Conservation (phyloP, 768 basidiomycete genomes). For the Tricholoma matsutake region DNA sequence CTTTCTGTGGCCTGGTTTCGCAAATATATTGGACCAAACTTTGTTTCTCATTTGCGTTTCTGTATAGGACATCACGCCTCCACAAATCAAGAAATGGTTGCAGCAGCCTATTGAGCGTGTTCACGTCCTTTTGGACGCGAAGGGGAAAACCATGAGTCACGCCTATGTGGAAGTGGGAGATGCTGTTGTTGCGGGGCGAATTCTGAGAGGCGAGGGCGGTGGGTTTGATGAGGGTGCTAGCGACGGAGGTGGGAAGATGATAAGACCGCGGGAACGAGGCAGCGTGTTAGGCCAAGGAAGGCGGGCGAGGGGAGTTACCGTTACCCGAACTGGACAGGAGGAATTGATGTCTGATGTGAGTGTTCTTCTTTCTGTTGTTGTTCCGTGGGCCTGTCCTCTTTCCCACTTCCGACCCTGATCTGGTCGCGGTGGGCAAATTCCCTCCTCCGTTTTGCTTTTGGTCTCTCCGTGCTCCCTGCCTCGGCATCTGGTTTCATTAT, state of each 20-base stretch:
- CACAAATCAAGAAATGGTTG: slow-evolving; percentile 64
- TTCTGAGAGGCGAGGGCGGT: slow-evolving; percentile 55
- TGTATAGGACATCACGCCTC: slow-evolving; percentile 77
- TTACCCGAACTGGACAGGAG: slow-evolving; percentile 76
- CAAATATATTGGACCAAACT: neutral
- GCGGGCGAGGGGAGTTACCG: slow-evolving; percentile 78
- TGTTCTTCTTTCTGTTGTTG: too few species aligned
- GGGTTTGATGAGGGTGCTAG: slow-evolving; percentile 13
- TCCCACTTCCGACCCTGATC: neutral
- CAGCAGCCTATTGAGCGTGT: slow-evolving; percentile 67
- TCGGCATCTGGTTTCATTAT: neutral
- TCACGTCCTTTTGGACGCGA: slow-evolving; percentile 75
- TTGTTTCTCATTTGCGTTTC: neutral
- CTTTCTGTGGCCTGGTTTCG: neutral
- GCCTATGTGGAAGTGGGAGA: slow-evolving; percentile 75
- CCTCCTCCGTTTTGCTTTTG: neutral
- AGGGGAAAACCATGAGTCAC: slow-evolving; percentile 83
- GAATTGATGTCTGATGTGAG: slow-evolving; percentile 80
- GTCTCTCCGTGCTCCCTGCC: neutral
- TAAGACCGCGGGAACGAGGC: slow-evolving; percentile 37
- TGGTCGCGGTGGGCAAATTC: neutral
- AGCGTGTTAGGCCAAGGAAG: slow-evolving; percentile 75
- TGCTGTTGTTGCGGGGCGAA: slow-evolving; percentile 59
- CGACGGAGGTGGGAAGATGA: slow-evolving; percentile 26
- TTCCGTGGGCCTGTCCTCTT: too few species aligned